Base-by-base conservation (phyloP, 345 rosid species). In the Camelina hispida region DNA sequence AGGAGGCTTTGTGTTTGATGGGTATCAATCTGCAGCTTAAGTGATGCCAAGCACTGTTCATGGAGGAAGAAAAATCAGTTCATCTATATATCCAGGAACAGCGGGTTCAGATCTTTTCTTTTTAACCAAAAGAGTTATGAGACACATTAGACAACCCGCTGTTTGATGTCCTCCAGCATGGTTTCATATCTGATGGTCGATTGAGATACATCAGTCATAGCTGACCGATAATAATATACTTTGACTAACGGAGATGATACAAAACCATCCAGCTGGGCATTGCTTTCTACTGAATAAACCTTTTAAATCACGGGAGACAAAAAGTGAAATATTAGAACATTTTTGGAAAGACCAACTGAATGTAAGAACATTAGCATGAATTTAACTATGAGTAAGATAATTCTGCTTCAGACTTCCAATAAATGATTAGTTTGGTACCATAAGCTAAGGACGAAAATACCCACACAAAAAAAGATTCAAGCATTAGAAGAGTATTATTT, bases 211-310 rank as follows among this genome's bases (percentile, higher is more conserved):
- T 75, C 83, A 50, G 46, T 79, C 53, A 14, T 51, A 56, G 72
- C 79, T 76, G 96, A 79, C 63, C 76, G 88, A 77, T 89, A 93
- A 43, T 53, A 54, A 79, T 93, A 78, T 59, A 88, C 82, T 87
- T 65, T 85, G 74, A 89, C 84, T 20, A 78, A 75, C 59, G 98
- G 98, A 74, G 93, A 81, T 69, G 93, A 84, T 46, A 91, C 89
- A 74, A 81, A 88, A 53, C 72, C 51, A 73, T 89, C 89, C 76
- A 93, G 63, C 65, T 89, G 93, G 69, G 56, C 91, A 40, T 71
- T 80, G 72, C 85, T 73, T 80, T 87, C 93, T 82, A 89, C 93
- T 28, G 96, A 83, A 78, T 81, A 88, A 59, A 93, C 94, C 98
- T 93, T 70, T 69, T 69, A 54, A 47, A 73, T 14, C 58, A 62